Base-by-base conservation (phyloP, 768 basidiomycete species). In the Strobilomyces confusus region DNA sequence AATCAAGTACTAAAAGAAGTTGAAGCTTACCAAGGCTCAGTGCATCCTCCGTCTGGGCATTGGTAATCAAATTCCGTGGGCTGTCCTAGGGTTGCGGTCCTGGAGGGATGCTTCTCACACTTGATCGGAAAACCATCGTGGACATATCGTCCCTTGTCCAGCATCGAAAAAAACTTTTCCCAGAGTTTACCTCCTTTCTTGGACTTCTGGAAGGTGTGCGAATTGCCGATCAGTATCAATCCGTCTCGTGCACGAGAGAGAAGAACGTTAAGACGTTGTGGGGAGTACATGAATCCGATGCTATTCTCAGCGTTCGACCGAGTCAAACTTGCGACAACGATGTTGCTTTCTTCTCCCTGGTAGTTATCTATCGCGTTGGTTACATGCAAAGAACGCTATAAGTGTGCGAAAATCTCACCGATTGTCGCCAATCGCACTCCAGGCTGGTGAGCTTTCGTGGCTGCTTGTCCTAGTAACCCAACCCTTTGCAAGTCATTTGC, bases 331-430 rank as follows among this genome's bases (percentile, higher is more conserved):
- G 76, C 73, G 32, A 89, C 69, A 23, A 89, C 82, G 44, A 89
- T 82, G 45, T 87, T 79, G 32, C 82, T 81, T 64, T 88, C 86
- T 62, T 88, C 87, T 3, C 86, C 86, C 62, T 88, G 87, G 55
- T 87, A 89, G 58, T 88, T 89, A 59, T 88, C 87, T 87, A 26
- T 26, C 26, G 8, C 26, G 26, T 8, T 26, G 8, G 26, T 26
- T 26, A 26, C 26, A 26, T 8, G 26, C 26, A 26, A 26, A 4
- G 8, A 26, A 26, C 26, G 26, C 4, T 26, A 26, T 8, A 8
- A 26, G 4, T 26, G 26, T 4, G 8, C 5, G 26, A 26, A 26
- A 26, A 26, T 8, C 26, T 26, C 8, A 84, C 86, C 86, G 7
- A 87, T 86, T 0, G 86, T 87, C 0, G 83, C 80, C 1, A 88